These are phyloP conservation scores for Tricholoma flavovirens DNA, from an alignment of 768 basidiomycete genomes.

Conservation along the genomic window DNA sequence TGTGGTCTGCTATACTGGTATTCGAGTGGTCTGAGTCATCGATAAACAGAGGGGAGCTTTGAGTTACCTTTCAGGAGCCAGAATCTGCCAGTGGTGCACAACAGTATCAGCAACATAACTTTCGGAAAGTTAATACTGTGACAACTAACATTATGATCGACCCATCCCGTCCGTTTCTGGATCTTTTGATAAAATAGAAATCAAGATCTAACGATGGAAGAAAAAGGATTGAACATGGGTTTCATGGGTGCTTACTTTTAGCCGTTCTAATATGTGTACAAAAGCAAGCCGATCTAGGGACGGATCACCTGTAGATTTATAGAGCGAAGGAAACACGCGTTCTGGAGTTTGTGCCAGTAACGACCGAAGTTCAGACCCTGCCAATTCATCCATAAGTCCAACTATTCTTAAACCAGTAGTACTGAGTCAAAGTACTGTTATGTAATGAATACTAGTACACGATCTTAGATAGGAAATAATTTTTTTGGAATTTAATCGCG, in stretches of 20 bases:
- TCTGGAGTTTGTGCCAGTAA: neutral
- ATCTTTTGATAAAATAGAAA: constrained; percentile 44
- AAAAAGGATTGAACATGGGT: too few relatives aligned
- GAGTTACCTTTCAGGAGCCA: constrained; percentile 81
- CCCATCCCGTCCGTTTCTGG: constrained; percentile 95
- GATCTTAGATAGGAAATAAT: too few relatives aligned
- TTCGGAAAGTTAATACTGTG: neutral
- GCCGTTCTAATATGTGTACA: constrained; percentile 80
- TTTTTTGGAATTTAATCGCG: neutral
- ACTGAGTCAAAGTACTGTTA: too few relatives aligned
- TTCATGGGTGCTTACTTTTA: constrained; percentile 60
- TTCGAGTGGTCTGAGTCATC: neutral
- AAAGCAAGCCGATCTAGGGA: constrained; percentile 77
- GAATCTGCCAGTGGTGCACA: constrained; percentile 48
- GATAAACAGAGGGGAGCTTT: neutral
- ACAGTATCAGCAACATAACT: neutral
- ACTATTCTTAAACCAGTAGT: too few relatives aligned
- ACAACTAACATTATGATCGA: constrained; percentile 60
- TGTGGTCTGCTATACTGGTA: constrained; percentile 86
- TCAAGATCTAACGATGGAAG: neutral
- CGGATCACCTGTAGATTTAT: constrained; percentile 44
- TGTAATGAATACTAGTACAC: too few relatives aligned
- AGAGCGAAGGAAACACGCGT: constrained; percentile 51
- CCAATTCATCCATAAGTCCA: too few relatives aligned
- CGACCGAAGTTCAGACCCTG: neutral